Evolutionary conservation across 441 rosid species (phyloP).

Genomic region (Erysimum pusillum): DNA sequence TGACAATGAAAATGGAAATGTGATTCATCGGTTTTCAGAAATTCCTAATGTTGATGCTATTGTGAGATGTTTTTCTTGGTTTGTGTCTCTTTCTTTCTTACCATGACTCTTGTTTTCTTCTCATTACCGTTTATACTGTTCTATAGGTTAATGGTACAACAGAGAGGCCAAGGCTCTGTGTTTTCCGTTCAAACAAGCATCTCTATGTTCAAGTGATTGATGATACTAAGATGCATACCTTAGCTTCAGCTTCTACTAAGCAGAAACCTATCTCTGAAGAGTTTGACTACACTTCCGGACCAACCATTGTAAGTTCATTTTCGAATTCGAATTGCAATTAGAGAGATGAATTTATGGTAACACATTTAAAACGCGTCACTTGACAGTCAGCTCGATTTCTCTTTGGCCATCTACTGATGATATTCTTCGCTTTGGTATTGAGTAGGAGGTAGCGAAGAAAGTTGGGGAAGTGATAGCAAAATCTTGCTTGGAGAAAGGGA

Average conservation of each 20-base stretch:
- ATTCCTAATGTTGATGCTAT: neutral
- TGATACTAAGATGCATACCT: slow-evolving; percentile 97
- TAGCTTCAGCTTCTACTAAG: slow-evolving; percentile 90
- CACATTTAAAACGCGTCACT: neutral
- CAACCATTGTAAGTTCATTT: slow-evolving; percentile 71
- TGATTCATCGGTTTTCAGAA: neutral
- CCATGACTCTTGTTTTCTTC: neutral
- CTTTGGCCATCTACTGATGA: neutral
- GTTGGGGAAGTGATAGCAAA: slow-evolving; percentile 88
- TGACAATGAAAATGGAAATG: neutral
- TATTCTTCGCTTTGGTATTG: slow-evolving; percentile 39
- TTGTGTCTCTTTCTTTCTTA: slow-evolving; percentile 10
- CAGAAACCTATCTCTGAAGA: slow-evolving; percentile 78
- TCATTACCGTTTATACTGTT: slow-evolving; percentile 1
- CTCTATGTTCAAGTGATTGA: slow-evolving; percentile 94
- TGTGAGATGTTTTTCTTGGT: neutral
- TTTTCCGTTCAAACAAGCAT: slow-evolving; percentile 93
- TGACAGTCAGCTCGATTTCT: neutral
- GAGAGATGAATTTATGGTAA: neutral
- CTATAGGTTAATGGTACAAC: slow-evolving; percentile 77
- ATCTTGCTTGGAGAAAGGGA: slow-evolving; percentile 89
- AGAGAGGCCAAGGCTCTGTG: slow-evolving; percentile 86
- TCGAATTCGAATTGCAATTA: neutral
- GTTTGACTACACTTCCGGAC: slow-evolving; percentile 67
- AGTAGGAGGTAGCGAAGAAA: slow-evolving; percentile 87